Evolutionary conservation across 805 yeast genomes (phyloP).

Genomic region (Myxozyma neotropica): DNA sequence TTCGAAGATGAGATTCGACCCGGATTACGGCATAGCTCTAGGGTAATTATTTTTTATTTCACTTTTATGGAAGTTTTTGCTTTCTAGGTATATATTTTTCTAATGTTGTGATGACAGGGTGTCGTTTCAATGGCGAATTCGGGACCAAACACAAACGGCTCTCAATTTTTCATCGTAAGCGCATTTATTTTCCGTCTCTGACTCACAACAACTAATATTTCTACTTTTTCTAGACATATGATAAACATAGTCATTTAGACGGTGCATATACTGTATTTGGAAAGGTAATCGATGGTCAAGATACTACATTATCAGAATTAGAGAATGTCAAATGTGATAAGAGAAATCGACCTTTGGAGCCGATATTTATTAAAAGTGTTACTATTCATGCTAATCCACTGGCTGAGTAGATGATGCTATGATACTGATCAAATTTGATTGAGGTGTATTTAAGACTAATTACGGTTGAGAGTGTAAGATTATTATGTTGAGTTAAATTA

Average conservation of each 20-base stretch:
- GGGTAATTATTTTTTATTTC: constrained; percentile 19
- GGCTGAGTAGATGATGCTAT: constrained; percentile 37
- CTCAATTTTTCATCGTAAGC: constrained; percentile 53
- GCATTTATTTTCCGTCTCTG: too few relatives aligned
- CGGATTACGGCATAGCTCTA: constrained; percentile 32
- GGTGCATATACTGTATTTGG: constrained; percentile 40
- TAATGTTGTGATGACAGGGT: constrained; percentile 39
- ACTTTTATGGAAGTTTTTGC: too few relatives aligned
- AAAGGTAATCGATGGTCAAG: constrained; percentile 37
- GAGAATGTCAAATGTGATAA: constrained; percentile 42
- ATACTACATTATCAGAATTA: constrained; percentile 39
- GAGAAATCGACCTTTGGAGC: constrained; percentile 45
- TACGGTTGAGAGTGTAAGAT: too few relatives aligned
- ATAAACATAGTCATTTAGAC: constrained; percentile 36
- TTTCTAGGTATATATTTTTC: too few relatives aligned
- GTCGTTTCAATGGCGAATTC: constrained; percentile 56
- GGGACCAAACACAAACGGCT: constrained; percentile 58
- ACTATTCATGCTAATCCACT: constrained; percentile 52
- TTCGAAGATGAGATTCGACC: constrained; percentile 39
- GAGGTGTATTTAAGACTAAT: too few relatives aligned
- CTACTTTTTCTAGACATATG: constrained; percentile 41
- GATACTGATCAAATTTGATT: background rate
- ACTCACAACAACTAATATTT: background rate
- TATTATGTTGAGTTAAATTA: too few relatives aligned
- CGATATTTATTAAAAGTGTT: constrained; percentile 40